Conservation (phyloP, 345 rosid genomes). For the Triadica sebifera region DNA sequence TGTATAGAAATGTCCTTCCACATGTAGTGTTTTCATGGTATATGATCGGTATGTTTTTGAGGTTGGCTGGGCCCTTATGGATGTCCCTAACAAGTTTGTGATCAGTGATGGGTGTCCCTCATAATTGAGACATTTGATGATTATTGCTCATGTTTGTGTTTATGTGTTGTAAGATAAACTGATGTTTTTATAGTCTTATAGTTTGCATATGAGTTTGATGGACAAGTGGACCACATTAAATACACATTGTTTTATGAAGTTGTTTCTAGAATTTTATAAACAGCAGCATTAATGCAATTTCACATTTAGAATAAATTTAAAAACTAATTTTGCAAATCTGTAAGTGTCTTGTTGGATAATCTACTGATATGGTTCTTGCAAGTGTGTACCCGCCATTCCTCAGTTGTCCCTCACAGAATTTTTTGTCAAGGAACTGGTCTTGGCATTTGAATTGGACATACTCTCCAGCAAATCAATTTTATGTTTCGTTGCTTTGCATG, state of each 20-base stretch:
- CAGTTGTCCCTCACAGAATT: background rate
- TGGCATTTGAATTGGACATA: background rate
- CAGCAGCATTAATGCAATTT: background rate
- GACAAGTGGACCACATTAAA: background rate
- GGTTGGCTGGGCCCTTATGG: no score
- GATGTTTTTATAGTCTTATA: background rate
- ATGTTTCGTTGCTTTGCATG: conserved; percentile 16
- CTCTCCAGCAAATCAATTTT: background rate
- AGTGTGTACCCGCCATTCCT: background rate
- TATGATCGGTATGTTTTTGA: no score
- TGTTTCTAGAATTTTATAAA: background rate
- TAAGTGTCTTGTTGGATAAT: background rate
- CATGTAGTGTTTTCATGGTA: no score
- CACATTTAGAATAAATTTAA: background rate
- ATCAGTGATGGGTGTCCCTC: no score
- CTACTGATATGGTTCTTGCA: background rate
- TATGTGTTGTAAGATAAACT: background rate
- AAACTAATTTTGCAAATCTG: background rate
- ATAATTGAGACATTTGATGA: no score
- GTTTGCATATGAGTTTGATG: background rate
- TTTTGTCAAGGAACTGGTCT: background rate
- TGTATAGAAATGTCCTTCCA: background rate
- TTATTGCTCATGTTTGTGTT: no score
- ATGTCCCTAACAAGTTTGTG: no score
- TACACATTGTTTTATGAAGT: background rate